Base-by-base conservation (phyloP, 1,284 basidiomycete species). In the Xerocomus minutiporus region DNA sequence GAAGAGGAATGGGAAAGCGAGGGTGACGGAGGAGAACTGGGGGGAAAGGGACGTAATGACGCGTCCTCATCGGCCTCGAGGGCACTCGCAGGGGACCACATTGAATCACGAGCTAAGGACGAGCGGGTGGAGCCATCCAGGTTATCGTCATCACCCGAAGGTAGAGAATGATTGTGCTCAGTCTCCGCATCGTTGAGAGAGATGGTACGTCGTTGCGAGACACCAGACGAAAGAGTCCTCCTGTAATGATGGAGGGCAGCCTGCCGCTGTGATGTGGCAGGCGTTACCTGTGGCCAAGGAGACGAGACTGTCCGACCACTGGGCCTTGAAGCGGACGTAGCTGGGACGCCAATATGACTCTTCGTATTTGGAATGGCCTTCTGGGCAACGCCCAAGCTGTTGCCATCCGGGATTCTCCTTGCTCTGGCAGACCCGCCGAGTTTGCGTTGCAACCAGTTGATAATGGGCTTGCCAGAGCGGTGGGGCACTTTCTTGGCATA, bases 371-470 rank as follows among this genome's bases (percentile, higher is more conserved):
- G 43, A 15, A 52, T 31, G 39, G 51, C n/a, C 46, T 56, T 57
- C 38, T 56, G 63, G 32, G 47, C 31, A 40, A 54, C 40, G 26
- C 49, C 53, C 51, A 63, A 28, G 41, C 36, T 17, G 32, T 51
- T 64, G 46, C 54, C 66, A 44, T 79, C 74, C 4, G 73, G 71
- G 5, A 69, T 70, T 29, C 78, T 68, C 56, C 79, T 72, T 25
- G 73, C 58, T 58, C 80, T 83, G 31, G 76, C 82, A 13, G 82
- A 79, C 15, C 87, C 86, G 23, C 80, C 84, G 15, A 94, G 76
- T 70, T 95, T 95, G 59, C 91, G 83, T 59, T 92, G 87, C 59
- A 95, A 84, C 92, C 92, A 95, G 61, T 91, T 90, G 63, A 94
- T 86, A 60, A 95, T 86, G 3, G 92, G 92, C 68, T 93, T 91